A percentile compares a stretch with the other conserved stretches of the same genome.
These are phyloP conservation scores for Coniochaeta hoffmannii DNA, from an alignment of 2,329 filamentous ascomycete species.

Conservation along the genomic window DNA sequence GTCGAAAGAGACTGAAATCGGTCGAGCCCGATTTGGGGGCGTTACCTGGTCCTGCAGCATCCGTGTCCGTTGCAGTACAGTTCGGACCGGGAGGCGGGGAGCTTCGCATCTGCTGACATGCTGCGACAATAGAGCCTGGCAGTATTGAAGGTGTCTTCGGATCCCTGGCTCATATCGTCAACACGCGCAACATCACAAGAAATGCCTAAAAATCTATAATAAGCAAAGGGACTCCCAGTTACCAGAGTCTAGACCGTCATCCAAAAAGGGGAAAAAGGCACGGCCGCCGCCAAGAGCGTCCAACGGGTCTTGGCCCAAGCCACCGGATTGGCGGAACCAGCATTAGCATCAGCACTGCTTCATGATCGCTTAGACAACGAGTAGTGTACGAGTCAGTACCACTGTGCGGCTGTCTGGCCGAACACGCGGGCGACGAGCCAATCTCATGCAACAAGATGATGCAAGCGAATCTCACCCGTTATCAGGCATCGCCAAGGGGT, in stretches of 20 bases:
- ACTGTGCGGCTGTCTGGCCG: background rate
- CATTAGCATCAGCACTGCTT: background rate
- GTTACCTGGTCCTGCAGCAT: background rate
- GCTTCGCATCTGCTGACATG: background rate
- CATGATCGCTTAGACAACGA: background rate
- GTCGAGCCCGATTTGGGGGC: background rate
- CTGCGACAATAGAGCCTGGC: background rate
- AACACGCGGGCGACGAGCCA: background rate
- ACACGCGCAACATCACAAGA: background rate
- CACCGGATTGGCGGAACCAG: background rate
- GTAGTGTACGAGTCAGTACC: background rate
- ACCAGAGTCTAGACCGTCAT: background rate
- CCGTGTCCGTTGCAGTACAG: background rate
- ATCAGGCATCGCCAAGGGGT: background rate
- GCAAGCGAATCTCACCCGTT: background rate
- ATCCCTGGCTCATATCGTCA: background rate
- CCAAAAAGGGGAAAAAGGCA: background rate
- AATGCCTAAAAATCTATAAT: background rate
- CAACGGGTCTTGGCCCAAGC: constrained; percentile 1
- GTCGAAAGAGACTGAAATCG: background rate
- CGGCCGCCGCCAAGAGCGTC: constrained; percentile 1
- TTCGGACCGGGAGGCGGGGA: background rate
- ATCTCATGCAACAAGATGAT: no score
- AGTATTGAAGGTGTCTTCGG: background rate
- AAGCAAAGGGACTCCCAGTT: background rate